These are phyloP conservation scores for Marchantia paleacea DNA, from an alignment of 225 moss, liverwort and hornwort genomes.

Conservation along the genomic window DNA sequence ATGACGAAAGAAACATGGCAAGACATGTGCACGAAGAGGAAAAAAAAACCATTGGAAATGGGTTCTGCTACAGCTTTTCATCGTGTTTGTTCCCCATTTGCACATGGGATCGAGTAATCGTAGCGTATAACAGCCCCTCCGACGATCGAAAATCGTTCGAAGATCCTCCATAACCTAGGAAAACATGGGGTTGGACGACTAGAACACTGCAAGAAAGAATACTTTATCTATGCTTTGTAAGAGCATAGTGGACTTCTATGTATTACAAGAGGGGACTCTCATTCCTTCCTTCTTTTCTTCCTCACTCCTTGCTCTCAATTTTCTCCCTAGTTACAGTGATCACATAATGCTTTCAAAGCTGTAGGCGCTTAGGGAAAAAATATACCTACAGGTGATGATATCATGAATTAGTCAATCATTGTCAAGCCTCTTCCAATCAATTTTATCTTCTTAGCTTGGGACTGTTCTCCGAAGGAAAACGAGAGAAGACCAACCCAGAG, in stretches of 20 bases:
- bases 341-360: background rate
- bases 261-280: too few species aligned
- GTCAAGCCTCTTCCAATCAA: background rate
- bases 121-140: background rate
- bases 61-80: background rate
- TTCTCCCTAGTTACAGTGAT: too few species aligned
- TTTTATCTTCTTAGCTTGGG: background rate
- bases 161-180: too few species aligned
- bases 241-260: too few species aligned
- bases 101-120: background rate
- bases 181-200: too few species aligned
- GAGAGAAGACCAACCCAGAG: background rate
- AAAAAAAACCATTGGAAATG: background rate
- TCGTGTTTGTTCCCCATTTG: background rate
- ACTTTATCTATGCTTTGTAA: too few species aligned
- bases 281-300: too few species aligned
- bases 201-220: too few species aligned
- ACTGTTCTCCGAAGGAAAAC: background rate
- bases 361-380: background rate
- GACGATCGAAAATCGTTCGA: too few species aligned
- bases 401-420: background rate
- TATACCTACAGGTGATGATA: background rate
- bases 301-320: too few species aligned
- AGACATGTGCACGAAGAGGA: slow-evolving; percentile 7
- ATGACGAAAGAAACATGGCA: slow-evolving; percentile 7